Base-by-base conservation (phyloP, 352 stramenopile genomes). In the Blastocystis sp. region DNA sequence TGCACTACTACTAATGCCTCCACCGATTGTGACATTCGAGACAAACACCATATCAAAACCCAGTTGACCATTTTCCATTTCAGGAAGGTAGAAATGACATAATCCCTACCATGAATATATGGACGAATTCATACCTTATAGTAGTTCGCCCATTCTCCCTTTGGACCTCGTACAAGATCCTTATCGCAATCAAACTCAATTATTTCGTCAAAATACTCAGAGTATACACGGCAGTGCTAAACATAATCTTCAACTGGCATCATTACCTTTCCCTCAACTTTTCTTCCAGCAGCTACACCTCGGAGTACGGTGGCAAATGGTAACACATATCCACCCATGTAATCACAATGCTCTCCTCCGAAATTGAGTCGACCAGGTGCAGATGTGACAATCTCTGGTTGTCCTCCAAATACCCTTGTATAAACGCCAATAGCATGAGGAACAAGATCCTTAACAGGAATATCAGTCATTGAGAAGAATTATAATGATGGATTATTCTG, bases 101-200 rank as follows among this genome's bases (percentile, higher is more conserved):
- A 80, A 24, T 63, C 69, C 69, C 39, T 46, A 46, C 39, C 2
- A 46, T 46, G 2, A 46, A 46, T 46, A 2, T 9, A 46, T 9
- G 2, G 9, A 9, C 9, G 2, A 46, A 46, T 46, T 9, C 2
- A 9, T 9, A 46, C 39, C 51, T 80, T 80, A 24, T 65, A 80
- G 43, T 80, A 80, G 24, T 80, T 80, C 7, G 46, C 42, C 69
- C 69, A 80, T 63, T 80, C 69, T 49, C 69, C 69, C 69, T 80
- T 80, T 12, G 69, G 69, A 61, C 69, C 69, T 59, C 69, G 4
- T 52, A 42, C 69, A 27, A 80, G 27, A n/a, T 51, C 37, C 69
- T 80, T 52, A 63, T 80, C 69, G 61, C 69, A 80, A 63, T 80
- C 42, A 80, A 80, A 80, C 43, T 80, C 43, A 35, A 80, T 80